phyloP scores from a whole-genome alignment of 1,284 basidiomycete genomes.

The Grifola frondosa region DNA sequence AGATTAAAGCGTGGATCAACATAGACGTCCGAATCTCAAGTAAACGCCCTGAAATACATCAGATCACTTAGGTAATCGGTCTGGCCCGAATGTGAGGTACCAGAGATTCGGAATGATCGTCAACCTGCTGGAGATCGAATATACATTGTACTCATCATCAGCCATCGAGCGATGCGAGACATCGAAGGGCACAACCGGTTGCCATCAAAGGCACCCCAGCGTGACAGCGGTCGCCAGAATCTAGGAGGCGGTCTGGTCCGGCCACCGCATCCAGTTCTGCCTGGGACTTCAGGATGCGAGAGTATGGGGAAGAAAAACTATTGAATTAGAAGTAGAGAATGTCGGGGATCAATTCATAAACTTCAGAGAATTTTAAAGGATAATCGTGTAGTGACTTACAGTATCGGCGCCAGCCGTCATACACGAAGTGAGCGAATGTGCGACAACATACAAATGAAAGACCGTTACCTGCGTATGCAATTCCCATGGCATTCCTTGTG shows the following conservation, averaged over 20 bases:
- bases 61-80: neutral
- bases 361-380: neutral
- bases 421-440: neutral
- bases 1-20: slow-evolving; percentile 20
- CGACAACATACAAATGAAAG: neutral
- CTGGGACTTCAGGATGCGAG: slow-evolving; percentile 20
- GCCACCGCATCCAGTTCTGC: slow-evolving; percentile 1
- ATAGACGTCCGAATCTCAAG: slow-evolving; percentile 11
- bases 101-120: slow-evolving; percentile 20
- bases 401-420: slow-evolving; percentile 1
- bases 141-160: slow-evolving; percentile 22
- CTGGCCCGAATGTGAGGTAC: slow-evolving; percentile 4
- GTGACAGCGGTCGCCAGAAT: slow-evolving; percentile 14
- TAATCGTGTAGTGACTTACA: neutral
- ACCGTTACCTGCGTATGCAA: slow-evolving; percentile 9
- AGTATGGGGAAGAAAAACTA: slow-evolving; percentile 23
- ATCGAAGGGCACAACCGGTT: slow-evolving; percentile 17
- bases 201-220: slow-evolving; percentile 23
- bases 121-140: slow-evolving; percentile 21
- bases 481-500: slow-evolving; percentile 5
- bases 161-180: slow-evolving; percentile 14
- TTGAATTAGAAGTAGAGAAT: slow-evolving; percentile 5
- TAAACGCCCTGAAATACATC: slow-evolving; percentile 12
- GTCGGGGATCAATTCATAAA: neutral
- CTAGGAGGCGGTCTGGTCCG: slow-evolving; percentile 13